These are phyloP conservation scores for Lactarius deliciosus DNA, from an alignment of 768 basidiomycete genomes.

Conservation along the genomic window DNA sequence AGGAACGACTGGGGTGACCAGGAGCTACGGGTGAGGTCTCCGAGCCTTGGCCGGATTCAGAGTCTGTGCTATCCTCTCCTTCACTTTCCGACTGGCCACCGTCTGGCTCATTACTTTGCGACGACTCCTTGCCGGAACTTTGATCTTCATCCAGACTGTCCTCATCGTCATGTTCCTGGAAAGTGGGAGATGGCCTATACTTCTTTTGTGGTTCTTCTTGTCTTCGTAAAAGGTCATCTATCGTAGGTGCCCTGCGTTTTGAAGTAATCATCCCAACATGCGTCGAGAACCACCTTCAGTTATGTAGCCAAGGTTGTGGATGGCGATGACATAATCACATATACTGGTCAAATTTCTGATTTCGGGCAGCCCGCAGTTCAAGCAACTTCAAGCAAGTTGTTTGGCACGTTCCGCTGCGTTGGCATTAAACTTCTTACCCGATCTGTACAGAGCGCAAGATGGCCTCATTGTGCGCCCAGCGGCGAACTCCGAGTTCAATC, in stretches of 20 bases:
- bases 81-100: not conserved
- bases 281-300: not conserved
- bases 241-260: conserved; percentile 37
- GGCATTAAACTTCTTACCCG: no score
- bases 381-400: no score
- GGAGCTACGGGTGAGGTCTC: not conserved
- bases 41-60: not conserved
- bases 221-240: conserved; percentile 40
- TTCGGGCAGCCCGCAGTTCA: no score
- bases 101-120: conserved; percentile 6
- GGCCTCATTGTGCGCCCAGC: no score
- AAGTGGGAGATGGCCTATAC: conserved; percentile 25
- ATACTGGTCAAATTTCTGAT: not conserved
- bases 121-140: not conserved
- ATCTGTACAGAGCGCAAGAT: no score
- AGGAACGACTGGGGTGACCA: not conserved
- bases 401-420: no score
- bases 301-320: no score
- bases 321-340: not conserved
- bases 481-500: no score
- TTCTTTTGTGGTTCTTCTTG: conserved; percentile 35
- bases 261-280: conserved; percentile 28
- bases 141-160: conserved; percentile 20
- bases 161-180: conserved; percentile 31
- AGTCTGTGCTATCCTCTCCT: conserved; percentile 16